phyloP scores from a whole-genome alignment of 2,329 filamentous ascomycete species.

The Aspergillus phoenicis region DNA sequence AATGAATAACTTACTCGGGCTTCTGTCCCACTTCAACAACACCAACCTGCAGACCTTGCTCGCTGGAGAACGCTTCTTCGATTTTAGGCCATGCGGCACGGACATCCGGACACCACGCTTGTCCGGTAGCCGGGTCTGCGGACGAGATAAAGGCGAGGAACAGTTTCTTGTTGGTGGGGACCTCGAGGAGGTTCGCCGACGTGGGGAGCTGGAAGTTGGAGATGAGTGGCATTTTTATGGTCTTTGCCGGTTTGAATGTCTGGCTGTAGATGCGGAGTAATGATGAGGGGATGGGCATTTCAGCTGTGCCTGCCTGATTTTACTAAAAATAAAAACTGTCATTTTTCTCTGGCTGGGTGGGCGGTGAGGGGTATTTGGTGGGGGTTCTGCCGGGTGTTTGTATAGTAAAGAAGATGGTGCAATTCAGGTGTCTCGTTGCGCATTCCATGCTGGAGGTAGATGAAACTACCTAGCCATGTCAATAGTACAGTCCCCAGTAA shows the following conservation, averaged over 20 bases:
- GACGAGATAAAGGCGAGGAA: conserved; percentile 45
- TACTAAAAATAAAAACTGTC: too few relatives aligned
- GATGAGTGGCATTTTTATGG: conserved; percentile 32
- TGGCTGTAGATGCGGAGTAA: too few relatives aligned
- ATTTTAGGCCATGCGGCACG: conserved; percentile 40
- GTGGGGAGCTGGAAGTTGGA: conserved; percentile 25
- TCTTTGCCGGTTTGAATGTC: background rate
- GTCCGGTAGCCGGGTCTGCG: conserved; percentile 36
- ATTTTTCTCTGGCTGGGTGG: too few relatives aligned
- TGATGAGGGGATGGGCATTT: too few relatives aligned
- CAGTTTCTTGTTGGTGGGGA: conserved; percentile 14
- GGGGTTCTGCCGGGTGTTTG: too few relatives aligned
- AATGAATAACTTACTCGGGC: conserved; percentile 29
- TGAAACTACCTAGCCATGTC: too few relatives aligned
- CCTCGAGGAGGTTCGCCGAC: conserved; percentile 30
- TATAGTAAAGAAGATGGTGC: too few relatives aligned
- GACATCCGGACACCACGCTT: conserved; percentile 48
- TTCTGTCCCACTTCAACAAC: conserved; percentile 42
- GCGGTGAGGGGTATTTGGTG: too few relatives aligned
- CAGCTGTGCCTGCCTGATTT: too few relatives aligned
- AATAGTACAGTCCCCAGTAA: too few relatives aligned
- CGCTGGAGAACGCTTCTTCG: conserved; percentile 31
- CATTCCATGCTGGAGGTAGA: too few relatives aligned
- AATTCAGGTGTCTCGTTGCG: too few relatives aligned
- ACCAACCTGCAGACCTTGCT: conserved; percentile 27